Percentiles rank a stretch among this genome's conserved stretches.
Conservation (phyloP, 768 basidiomycete species). For the Leccinum truebloodii region DNA sequence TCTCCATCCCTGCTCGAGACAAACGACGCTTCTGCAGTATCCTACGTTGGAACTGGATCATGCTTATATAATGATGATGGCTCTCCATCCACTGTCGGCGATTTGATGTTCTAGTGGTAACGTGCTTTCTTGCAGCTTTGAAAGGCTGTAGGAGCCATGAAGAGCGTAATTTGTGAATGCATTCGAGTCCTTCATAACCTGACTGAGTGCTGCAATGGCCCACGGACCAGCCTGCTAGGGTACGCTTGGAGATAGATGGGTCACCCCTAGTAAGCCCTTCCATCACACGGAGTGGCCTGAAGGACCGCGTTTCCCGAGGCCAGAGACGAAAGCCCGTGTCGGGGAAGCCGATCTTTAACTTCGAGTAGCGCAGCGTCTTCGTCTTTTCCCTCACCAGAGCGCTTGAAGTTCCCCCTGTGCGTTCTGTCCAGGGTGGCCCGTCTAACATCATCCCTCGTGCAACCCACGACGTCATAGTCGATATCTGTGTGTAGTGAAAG, state of each 20-base stretch:
- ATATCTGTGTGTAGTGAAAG: too few relatives aligned
- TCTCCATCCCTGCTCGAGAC: slow-evolving; percentile 25
- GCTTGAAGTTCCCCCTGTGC: too few relatives aligned
- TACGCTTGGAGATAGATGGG: background rate
- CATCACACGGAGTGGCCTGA: too few relatives aligned
- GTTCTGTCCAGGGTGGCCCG: too few relatives aligned
- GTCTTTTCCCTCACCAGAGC: too few relatives aligned
- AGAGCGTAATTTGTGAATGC: background rate
- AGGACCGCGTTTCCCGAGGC: too few relatives aligned
- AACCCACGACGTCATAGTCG: too few relatives aligned
- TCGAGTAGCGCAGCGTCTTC: too few relatives aligned
- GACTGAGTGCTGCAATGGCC: background rate
- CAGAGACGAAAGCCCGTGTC: too few relatives aligned
- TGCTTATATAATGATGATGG: slow-evolving; percentile 36
- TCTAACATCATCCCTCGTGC: too few relatives aligned
- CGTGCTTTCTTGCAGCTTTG: background rate
- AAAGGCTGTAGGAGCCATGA: background rate
- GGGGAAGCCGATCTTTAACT: too few relatives aligned
- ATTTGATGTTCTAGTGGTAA: slow-evolving; percentile 22
- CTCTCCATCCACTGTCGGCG: slow-evolving; percentile 25
- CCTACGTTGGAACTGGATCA: slow-evolving; percentile 29
- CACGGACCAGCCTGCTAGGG: background rate
- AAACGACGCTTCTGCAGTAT: slow-evolving; percentile 19
- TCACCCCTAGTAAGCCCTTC: background rate
- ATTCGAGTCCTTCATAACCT: background rate